These are phyloP conservation scores for Wickerhamiella lipophila DNA, from an alignment of 805 yeast species.

Conservation along the genomic window DNA sequence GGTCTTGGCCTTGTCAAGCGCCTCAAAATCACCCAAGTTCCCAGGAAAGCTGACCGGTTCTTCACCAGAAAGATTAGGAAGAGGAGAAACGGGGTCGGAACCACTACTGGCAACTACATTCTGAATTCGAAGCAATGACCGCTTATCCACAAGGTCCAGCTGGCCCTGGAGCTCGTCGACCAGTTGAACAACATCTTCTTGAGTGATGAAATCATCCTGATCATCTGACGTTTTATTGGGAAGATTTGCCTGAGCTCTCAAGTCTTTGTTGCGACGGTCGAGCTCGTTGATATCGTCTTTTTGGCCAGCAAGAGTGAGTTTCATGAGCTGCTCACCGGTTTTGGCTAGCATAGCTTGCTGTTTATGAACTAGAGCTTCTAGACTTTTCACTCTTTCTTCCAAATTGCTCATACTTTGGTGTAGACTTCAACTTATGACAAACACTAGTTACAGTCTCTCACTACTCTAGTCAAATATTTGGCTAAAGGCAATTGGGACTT, in stretches of 20 bases:
- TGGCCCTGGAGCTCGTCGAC: conserved; percentile 88
- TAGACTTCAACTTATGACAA: neutral
- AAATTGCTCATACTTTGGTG: neutral
- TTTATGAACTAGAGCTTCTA: conserved; percentile 40
- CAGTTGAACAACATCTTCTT: conserved; percentile 73
- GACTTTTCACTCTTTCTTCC: conserved; percentile 9
- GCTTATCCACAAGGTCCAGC: conserved; percentile 59
- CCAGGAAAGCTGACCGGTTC: conserved; percentile 44
- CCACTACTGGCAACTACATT: conserved; percentile 41
- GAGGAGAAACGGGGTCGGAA: conserved; percentile 44
- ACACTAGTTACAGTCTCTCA: neutral
- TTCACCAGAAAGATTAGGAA: conserved; percentile 72
- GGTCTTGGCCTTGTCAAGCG: conserved; percentile 35
- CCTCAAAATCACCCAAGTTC: conserved; percentile 41
- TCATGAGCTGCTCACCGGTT: conserved; percentile 70
- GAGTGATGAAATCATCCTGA: conserved; percentile 36
- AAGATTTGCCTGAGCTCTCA: conserved; percentile 3
- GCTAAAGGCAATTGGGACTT: conserved; percentile 51
- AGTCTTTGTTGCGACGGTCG: conserved; percentile 16
- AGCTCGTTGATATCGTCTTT: conserved; percentile 25
- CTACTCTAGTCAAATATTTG: conserved; percentile 28
- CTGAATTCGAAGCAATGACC: conserved; percentile 56
- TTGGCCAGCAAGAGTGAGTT: conserved; percentile 49
- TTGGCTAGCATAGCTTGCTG: conserved; percentile 54
- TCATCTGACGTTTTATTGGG: conserved; percentile 10